Base-by-base conservation (phyloP, 2,329 filamentous ascomycete genomes). In the Beauveria sp. region DNA sequence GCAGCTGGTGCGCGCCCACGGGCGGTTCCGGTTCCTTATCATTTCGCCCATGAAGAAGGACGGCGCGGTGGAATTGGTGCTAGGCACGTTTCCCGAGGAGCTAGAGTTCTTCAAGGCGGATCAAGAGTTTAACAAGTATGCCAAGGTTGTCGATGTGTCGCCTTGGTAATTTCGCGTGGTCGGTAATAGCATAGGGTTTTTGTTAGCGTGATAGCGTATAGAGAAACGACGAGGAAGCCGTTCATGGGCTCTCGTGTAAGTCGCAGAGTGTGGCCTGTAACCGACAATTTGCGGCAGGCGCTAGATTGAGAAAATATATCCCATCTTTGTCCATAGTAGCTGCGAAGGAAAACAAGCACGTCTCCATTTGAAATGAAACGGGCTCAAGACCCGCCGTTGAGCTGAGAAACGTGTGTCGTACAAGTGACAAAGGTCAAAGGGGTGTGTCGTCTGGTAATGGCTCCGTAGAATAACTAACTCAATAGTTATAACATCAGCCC, bases 1-100 rank as follows among this genome's bases (percentile, higher is more conserved):
- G 1, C 65, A 69, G 60, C 58, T 72, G 26, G 68, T 71, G 52
- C 66, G 68, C 5, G 65, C 66, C 12, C 66, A 69, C 50, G 66
- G 62, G 1, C 63, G 65, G 1, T 69, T 71, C 42, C 60, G 70
- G 20, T 65, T 70, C 51, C 50, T 69, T 20, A 58, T 71, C 52
- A 67, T 72, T 5, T 64, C 67, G n/a, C 71, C 71, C 1, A 68
- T 70, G 66, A 68, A 62, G 42, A 62, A 63, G 12, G 67, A 72
- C 52, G 68, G 70, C 4, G 66, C 66, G 1, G 68, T 72, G 3
- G 70, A 73, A 63, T 60, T 72, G 1, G 62, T 70, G 1, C 28
- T 71, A 6, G 69, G 71, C 16, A 64, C 70, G 1, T 64, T 67
- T 26, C 67, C 67, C 0, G 68, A 72, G 57, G 71, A 72, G 63